Evolutionary conservation across 2,329 filamentous ascomycete genomes (phyloP), one percentile per base, ranked within the genome.

Genomic region (Colletotrichum sansevieriae): DNA sequence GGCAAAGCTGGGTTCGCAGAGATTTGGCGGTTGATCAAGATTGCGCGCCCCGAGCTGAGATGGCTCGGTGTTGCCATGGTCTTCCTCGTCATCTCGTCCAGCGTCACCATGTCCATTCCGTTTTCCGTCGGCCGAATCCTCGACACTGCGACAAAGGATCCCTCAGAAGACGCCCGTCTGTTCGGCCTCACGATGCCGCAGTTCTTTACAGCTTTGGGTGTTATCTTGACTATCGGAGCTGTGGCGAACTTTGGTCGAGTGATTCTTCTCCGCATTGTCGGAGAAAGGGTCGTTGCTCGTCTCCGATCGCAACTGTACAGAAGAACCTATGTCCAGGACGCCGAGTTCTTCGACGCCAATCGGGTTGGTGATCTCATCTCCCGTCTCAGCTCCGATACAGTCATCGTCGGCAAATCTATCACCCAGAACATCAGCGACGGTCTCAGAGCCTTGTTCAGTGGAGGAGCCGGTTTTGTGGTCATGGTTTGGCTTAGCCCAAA

Each of bases 291-390:
- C 67, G 96, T 99, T 62, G 91, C 95, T 11, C 89, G 95, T 73
- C 85, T 99, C 63, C 90, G 96, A 70, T 95, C 95, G 15, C 92
- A 94, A 76, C 88, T 99, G 4, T 99, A 97, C 82, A 90, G 94
- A 72, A 90, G 92, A 72, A 99, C 96, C 0, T 97, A 97, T 74
- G 87, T 96, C n/a, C 96, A 99, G 79, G 96, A 99, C 79, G 96
- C 96, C 67, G 96, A 98, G 76, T 99, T 99, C 83, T 99, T 99
- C 76, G 96, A 99, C 78, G 96, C 96, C 44, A 99, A 99, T 81
- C 89, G 96, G 29, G 95, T 98, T 29, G 96, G 96, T 78, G 96
- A 99, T 78, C 83, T 99, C 74, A 98, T 99, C 76, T 98, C 95
- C 43, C 91, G 97, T 43, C 88, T 99, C 52, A 95, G 95, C 75